Conservation (phyloP, 1,284 basidiomycete species). For the Macrocystidia cucumis region DNA sequence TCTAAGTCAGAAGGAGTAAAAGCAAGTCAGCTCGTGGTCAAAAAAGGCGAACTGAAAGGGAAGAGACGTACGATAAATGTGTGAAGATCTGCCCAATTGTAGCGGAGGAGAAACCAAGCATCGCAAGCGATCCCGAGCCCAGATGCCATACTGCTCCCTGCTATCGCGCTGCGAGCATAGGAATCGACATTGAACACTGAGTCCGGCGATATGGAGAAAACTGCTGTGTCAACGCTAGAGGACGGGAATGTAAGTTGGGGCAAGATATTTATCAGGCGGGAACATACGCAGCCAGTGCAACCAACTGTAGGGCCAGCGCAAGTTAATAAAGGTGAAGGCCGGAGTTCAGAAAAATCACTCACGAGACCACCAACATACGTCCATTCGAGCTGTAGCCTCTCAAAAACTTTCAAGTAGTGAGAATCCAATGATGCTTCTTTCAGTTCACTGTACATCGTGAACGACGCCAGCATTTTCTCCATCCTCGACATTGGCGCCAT, state of each 20-base stretch:
- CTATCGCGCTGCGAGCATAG: slow-evolving; percentile 39
- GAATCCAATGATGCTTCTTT: slow-evolving; percentile 36
- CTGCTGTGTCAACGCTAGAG: slow-evolving; percentile 38
- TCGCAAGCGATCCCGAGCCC: slow-evolving; percentile 54
- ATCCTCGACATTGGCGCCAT: slow-evolving; percentile 21
- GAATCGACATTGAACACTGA: slow-evolving; percentile 38
- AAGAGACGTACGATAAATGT: slow-evolving; percentile 41
- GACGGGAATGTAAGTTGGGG: neutral
- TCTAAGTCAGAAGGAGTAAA: slow-evolving; percentile 22
- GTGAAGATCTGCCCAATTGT: slow-evolving; percentile 37
- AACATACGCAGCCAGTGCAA: slow-evolving; percentile 43
- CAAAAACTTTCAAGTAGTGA: slow-evolving; percentile 39
- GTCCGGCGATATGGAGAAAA: slow-evolving; percentile 52
- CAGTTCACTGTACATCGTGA: slow-evolving; percentile 50
- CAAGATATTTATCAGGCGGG: neutral
- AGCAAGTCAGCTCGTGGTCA: neutral
- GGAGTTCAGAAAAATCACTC: slow-evolving; percentile 8
- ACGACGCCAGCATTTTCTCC: slow-evolving; percentile 36
- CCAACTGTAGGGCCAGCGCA: slow-evolving; percentile 28
- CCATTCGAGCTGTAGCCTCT: slow-evolving; percentile 42
- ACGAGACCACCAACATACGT: slow-evolving; percentile 38
- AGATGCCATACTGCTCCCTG: slow-evolving; percentile 46
- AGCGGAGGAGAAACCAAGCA: slow-evolving; percentile 56
- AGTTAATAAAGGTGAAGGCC: neutral
- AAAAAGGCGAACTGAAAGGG: neutral